phyloP scores from a whole-genome alignment of 2,329 filamentous ascomycete species.

The Pestalotiopsis sp. region DNA sequence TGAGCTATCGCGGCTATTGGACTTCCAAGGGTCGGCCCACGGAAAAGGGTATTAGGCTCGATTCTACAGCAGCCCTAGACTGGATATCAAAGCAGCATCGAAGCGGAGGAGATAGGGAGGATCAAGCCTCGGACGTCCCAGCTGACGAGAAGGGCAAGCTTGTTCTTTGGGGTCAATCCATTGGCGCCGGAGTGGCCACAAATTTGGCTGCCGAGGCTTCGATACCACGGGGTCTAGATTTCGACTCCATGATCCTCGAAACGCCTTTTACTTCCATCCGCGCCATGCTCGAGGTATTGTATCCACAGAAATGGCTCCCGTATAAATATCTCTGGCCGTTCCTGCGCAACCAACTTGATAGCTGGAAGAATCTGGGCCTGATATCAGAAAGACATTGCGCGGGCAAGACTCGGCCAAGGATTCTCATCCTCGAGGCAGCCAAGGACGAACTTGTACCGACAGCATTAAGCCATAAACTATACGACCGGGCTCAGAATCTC shows the following conservation, averaged over 20 bases:
- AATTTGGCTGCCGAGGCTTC: conserved; percentile 53
- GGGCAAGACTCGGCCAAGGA: conserved; percentile 30
- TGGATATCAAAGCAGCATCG: conserved; percentile 58
- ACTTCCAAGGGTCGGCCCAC: conserved; percentile 72
- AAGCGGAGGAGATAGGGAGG: conserved; percentile 5
- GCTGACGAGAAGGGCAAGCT: conserved; percentile 36
- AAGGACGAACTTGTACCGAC: conserved; percentile 62
- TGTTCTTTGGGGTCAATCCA: conserved; percentile 77
- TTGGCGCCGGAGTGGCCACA: conserved; percentile 73
- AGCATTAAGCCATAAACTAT: conserved; percentile 49
- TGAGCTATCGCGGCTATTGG: conserved; percentile 77
- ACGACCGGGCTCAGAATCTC: conserved; percentile 49
- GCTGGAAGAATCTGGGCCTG: conserved; percentile 49
- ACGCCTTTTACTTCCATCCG: conserved; percentile 75
- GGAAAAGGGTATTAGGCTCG: conserved; percentile 70
- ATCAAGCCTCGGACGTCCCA: not conserved
- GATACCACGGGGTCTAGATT: conserved; percentile 40
- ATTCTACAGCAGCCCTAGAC: conserved; percentile 64
- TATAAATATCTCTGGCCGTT: conserved; percentile 78
- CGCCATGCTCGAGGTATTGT: conserved; percentile 72
- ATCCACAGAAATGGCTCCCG: conserved; percentile 79
- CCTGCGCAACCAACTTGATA: conserved; percentile 66
- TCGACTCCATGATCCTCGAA: conserved; percentile 66
- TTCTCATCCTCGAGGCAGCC: conserved; percentile 58
- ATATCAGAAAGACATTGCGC: conserved; percentile 38